Conservation (phyloP, 2,329 filamentous ascomycete species). For the Pseudocercospora pini-densiflorae region DNA sequence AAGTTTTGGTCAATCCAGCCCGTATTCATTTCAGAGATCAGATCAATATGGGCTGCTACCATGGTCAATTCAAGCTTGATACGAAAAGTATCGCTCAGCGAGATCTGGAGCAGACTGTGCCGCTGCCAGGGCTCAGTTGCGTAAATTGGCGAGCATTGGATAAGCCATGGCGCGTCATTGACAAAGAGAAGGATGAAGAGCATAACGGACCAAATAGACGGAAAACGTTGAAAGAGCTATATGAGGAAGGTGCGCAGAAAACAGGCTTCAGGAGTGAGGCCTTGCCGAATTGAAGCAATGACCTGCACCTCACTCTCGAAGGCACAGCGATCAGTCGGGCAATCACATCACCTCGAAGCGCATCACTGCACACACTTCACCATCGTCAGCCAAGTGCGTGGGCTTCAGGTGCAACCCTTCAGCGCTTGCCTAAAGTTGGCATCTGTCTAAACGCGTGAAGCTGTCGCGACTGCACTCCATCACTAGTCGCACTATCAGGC, state of each 20-base stretch:
- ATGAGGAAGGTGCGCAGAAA: conserved; percentile 22
- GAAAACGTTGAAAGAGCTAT: conserved; percentile 40
- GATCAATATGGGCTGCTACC: conserved; percentile 42
- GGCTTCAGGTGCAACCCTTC: neutral
- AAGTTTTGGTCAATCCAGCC: conserved; percentile 46
- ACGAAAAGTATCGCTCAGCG: conserved; percentile 36
- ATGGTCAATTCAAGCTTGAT: conserved; percentile 38
- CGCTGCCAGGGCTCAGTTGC: conserved; percentile 45
- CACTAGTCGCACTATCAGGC: neutral
- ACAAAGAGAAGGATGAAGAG: conserved; percentile 35
- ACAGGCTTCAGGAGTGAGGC: conserved; percentile 12
- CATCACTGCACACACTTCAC: neutral
- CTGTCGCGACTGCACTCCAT: neutral
- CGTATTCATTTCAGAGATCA: conserved; percentile 47
- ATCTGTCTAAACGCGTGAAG: neutral
- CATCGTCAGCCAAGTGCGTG: too few relatives aligned
- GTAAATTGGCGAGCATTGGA: conserved; percentile 43
- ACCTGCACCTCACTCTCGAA: neutral
- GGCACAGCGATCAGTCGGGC: too few relatives aligned
- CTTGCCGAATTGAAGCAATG: conserved; percentile 12
- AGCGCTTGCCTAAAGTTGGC: neutral
- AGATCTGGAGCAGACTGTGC: conserved; percentile 47
- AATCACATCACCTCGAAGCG: too few relatives aligned
- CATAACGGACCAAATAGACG: conserved; percentile 34
- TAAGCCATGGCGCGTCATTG: conserved; percentile 40